Percentiles rank a stretch among this genome's conserved stretches.
phyloP scores from a whole-genome alignment of 768 basidiomycete species.

The Suillus tomentosus region DNA sequence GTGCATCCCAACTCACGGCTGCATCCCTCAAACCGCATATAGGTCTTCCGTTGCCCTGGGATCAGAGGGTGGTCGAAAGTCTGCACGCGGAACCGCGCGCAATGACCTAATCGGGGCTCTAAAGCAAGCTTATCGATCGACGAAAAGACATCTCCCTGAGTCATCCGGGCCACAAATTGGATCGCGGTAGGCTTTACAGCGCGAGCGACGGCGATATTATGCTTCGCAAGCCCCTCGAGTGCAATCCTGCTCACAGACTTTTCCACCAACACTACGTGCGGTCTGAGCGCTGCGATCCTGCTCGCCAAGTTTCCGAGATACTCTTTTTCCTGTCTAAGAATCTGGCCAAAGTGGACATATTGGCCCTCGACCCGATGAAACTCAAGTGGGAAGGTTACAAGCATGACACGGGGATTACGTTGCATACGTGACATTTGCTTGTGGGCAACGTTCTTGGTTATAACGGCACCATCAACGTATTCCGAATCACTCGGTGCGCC shows the following conservation, averaged over 20 bases:
- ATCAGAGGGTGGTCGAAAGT: constrained; percentile 95
- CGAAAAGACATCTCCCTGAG: constrained; percentile 91
- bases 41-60: constrained; percentile 92
- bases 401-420: constrained; percentile 90
- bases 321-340: constrained; percentile 90
- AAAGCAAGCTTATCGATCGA: constrained; percentile 93
- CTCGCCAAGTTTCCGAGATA: constrained; percentile 85
- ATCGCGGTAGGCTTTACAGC: constrained; percentile 88
- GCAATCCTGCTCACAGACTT: constrained; percentile 90
- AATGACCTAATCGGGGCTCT: constrained; percentile 89
- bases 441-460: constrained; percentile 97
- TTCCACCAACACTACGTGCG: constrained; percentile 91
- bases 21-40: constrained; percentile 98
- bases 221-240: constrained; percentile 79
- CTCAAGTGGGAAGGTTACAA: constrained; percentile 93
- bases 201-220: constrained; percentile 88
- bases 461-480: constrained; percentile 95
- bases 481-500: constrained; percentile 91
- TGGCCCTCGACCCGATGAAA: constrained; percentile 92
- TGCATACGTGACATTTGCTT: constrained; percentile 88
- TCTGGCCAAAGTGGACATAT: constrained; percentile 90
- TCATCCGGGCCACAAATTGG: constrained; percentile 88
- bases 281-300: constrained; percentile 88
- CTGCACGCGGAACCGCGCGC: constrained; percentile 81
- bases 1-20: constrained; percentile 93